Evolutionary conservation across 1,284 basidiomycete genomes (phyloP).

Genomic region (Lignosus rhinocerotis): DNA sequence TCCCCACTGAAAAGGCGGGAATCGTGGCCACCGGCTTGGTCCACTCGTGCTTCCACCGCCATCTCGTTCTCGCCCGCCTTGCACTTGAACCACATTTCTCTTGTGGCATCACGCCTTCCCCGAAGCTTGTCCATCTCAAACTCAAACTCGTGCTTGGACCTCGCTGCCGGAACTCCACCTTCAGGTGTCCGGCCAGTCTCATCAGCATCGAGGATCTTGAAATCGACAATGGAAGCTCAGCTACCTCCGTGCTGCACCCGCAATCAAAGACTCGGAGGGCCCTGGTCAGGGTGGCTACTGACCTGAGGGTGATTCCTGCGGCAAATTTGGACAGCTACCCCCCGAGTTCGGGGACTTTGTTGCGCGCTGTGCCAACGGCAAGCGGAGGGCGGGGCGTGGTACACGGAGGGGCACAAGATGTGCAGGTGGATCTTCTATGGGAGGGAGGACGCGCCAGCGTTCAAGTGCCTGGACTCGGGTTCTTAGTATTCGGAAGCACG

Average conservation of each 20-base stretch:
- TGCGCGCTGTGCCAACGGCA: too few species aligned
- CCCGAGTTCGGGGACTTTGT: too few species aligned
- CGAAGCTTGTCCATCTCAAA: too few species aligned
- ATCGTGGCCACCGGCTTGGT: too few species aligned
- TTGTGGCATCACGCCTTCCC: too few species aligned
- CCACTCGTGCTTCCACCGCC: too few species aligned
- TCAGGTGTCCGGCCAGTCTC: not conserved
- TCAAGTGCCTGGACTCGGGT: not conserved
- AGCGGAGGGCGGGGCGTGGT: not conserved
- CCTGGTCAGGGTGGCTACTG: not conserved
- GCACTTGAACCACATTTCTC: too few species aligned
- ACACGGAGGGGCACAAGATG: constrained; percentile 2
- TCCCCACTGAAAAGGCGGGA: too few species aligned
- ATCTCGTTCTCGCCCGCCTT: too few species aligned
- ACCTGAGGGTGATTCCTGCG: too few species aligned
- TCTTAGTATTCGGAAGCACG: not conserved
- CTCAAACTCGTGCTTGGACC: too few species aligned
- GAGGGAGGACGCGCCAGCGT: not conserved
- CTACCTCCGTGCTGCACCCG: constrained; percentile 2
- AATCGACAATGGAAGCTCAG: not conserved
- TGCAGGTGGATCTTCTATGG: constrained; percentile 1
- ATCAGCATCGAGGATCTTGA: not conserved
- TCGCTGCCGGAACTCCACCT: not conserved
- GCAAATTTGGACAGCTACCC: too few species aligned
- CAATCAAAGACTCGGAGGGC: not conserved